These are phyloP conservation scores for Fraxinus sp. DNA, from an alignment of 305 asterid species.

Conservation along the genomic window DNA sequence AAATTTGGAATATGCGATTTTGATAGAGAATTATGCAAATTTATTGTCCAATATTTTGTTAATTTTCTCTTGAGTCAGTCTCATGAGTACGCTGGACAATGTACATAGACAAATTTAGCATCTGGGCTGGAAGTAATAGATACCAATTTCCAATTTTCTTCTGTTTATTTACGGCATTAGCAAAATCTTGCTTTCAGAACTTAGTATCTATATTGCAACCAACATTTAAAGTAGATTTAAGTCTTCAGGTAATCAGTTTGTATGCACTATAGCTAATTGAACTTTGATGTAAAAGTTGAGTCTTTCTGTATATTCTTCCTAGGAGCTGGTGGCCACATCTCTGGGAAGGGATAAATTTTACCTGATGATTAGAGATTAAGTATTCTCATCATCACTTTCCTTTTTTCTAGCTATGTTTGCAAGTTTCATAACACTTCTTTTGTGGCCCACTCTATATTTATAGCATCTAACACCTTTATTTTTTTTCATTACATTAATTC, in stretches of 20 bases:
- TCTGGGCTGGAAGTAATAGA: not conserved
- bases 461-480: slow-evolving; percentile 20
- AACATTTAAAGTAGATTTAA: not conserved
- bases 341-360: not conserved
- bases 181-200: not conserved
- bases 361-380: not conserved
- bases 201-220: not conserved
- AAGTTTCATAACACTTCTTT: not conserved
- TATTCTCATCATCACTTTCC: not conserved
- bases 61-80: not conserved
- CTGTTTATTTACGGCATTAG: not conserved
- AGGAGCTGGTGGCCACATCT: not conserved
- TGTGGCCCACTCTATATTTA: not conserved
- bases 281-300: not conserved
- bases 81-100: not conserved
- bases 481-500: slow-evolving; percentile 23
- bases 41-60: not conserved
- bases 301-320: not conserved
- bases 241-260: not conserved
- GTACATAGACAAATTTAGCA: not conserved
- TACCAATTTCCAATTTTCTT: not conserved
- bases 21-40: not conserved
- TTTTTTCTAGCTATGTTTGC: not conserved
- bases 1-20: not conserved
- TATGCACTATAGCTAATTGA: not conserved